Percentiles rank a stretch among this genome's conserved stretches.
phyloP scores from a whole-genome alignment of 2,329 filamentous ascomycete species.

The Claviceps capensis region DNA sequence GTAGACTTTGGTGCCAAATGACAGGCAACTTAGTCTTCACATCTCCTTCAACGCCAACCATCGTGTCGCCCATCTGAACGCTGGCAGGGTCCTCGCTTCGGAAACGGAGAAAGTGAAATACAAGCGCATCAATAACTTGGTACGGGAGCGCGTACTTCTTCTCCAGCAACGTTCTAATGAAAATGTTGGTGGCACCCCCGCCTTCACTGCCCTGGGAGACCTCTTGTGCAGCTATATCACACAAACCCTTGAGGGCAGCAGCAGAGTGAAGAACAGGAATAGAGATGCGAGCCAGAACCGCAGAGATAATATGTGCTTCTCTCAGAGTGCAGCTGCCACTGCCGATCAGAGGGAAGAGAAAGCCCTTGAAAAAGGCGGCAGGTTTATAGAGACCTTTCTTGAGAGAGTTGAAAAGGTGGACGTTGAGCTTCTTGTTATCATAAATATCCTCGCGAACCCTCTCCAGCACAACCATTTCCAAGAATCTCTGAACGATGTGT shows the following conservation, averaged over 20 bases:
- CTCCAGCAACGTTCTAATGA: constrained; percentile 84
- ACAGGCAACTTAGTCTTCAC: constrained; percentile 61
- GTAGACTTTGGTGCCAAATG: constrained; percentile 87
- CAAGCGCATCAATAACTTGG: constrained; percentile 84
- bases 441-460: constrained; percentile 87
- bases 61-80: constrained; percentile 37
- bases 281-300: constrained; percentile 70
- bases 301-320: constrained; percentile 84
- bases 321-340: constrained; percentile 81
- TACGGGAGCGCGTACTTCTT: constrained; percentile 96
- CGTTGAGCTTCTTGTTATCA: constrained; percentile 88
- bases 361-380: constrained; percentile 89
- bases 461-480: constrained; percentile 76
- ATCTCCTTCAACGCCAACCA: constrained; percentile 36
- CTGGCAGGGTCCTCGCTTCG: constrained; percentile 51
- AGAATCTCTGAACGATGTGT: constrained; percentile 66
- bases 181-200: constrained; percentile 84
- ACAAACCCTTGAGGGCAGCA: constrained; percentile 79
- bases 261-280: constrained; percentile 88
- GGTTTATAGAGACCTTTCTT: constrained; percentile 93
- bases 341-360: constrained; percentile 79
- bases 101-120: constrained; percentile 94
- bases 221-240: constrained; percentile 87
- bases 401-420: constrained; percentile 83
- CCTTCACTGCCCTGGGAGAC: constrained; percentile 71